Base-by-base conservation (phyloP, 2,329 filamentous ascomycete species). In the Fusarium napiforme region DNA sequence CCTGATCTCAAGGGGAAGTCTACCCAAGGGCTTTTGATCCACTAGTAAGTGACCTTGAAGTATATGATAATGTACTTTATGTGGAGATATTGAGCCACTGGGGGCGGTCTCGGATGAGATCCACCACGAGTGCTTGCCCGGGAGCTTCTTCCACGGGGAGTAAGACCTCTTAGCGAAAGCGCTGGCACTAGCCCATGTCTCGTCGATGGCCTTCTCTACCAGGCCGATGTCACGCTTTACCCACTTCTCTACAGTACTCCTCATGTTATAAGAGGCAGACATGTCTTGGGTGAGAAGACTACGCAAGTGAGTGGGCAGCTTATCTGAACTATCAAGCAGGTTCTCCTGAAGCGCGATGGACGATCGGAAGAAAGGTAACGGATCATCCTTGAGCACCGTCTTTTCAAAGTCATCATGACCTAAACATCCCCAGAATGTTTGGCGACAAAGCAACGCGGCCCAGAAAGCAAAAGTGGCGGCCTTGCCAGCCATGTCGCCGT, bases 371-470 rank as follows among this genome's bases (percentile, higher is more conserved):
- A 77, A 80, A 8, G 61, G 42, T 7, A 37, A 32, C 14, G 72
- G 58, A 9, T 78, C 73, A 2, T 69, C 45, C 0, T 40, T 12
- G 15, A 36, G 18, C 19, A n/a, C 0, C 1, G 16, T 21, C 8
- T 1, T 7, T 9, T n/a, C 11, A 12, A 28, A 5, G 0, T 34
- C 10, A 2, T 23, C 36, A 50, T 71, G 65, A 2, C 47, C 47
- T 5, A 15, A 36, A 23, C 47, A 46, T 0, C 34, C 58, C 58
- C 58, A 63, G 39, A 82, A 84, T 1, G 83, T 85, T 21, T 79
- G 78, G 12, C 83, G 83, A 57, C 89, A 92, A 1, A 92, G 80
- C 1, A 93, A 68, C 0, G 90, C 86, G 0, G 89, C 86, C 79
- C 85, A 86, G 1, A 92, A 83, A 0, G 84, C 84, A 68, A 88